Percentiles rank a stretch among this genome's conserved stretches.
phyloP scores from a whole-genome alignment of 2,329 filamentous ascomycete genomes.

The Aspergillus fischeri region DNA sequence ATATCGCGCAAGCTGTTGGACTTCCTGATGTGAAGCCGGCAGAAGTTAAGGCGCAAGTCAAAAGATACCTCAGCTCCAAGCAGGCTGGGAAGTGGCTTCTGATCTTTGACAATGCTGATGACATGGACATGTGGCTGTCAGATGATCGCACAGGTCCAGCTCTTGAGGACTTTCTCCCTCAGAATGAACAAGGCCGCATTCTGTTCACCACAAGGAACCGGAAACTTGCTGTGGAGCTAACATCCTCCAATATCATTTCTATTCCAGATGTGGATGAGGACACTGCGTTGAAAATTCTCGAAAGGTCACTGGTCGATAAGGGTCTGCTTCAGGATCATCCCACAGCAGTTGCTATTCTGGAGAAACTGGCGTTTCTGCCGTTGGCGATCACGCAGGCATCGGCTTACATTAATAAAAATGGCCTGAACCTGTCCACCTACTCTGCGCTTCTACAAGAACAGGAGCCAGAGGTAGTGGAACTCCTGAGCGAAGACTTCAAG shows the following conservation, averaged over 20 bases:
- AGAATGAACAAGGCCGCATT: slow-evolving; percentile 18
- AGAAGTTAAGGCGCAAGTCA: slow-evolving; percentile 4
- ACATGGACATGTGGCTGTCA: slow-evolving; percentile 14
- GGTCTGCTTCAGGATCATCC: slow-evolving; percentile 10
- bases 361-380: slow-evolving; percentile 18
- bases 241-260: slow-evolving; percentile 10
- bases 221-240: slow-evolving; percentile 15
- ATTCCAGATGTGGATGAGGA: slow-evolving; percentile 12
- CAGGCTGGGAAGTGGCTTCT: slow-evolving; percentile 18
- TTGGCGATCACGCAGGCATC: slow-evolving; percentile 24
- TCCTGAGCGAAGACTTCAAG: slow-evolving; percentile 7
- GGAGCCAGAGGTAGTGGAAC: slow-evolving; percentile 1
- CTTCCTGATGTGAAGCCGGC: slow-evolving; percentile 1
- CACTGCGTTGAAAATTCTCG: slow-evolving; percentile 6
- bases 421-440: background rate
- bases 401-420: slow-evolving; percentile 16
- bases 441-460: slow-evolving; percentile 1
- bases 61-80: slow-evolving; percentile 9
- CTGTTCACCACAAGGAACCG: slow-evolving; percentile 26
- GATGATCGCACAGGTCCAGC: background rate
- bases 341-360: slow-evolving; percentile 7
- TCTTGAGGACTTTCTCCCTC: slow-evolving; percentile 12
- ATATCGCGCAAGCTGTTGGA: slow-evolving; percentile 7
- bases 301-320: background rate
- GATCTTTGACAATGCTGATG: slow-evolving; percentile 22